Evolutionary conservation across 345 rosid genomes (phyloP), one percentile per base, ranked within the genome.

Genomic region (Boechera stricta): DNA sequence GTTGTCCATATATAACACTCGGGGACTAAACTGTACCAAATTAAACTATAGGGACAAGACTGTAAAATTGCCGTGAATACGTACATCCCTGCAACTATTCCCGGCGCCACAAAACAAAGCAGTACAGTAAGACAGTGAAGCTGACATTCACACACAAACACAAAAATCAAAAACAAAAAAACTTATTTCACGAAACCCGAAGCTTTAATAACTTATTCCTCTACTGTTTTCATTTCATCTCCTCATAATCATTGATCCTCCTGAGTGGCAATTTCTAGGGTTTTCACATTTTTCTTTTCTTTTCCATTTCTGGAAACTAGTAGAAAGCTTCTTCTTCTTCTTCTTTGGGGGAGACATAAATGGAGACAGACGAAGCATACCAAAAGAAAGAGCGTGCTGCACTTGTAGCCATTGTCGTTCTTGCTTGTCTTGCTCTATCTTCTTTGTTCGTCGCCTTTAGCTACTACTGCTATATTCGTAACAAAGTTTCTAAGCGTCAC

Each of bases 401-500:
- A 10, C 82, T 92, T 51, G 91, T 86, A 51, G 85, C 77, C 64
- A 89, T 94, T 67, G 88, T 94, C 38, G 93, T 92, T 62, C 82
- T 88, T n/a, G 92, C 98, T 71, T 88, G 97, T 13, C 77, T 94
- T 33, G 88, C 95, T 36, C 45, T 92, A 10, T 82, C 88, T 55
- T 89, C 97, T 26, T 68, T 94, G 73, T 85, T 94, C 26, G 89
- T 90, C 7, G 97, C 95, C 12, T 89, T 90, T 80, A 88, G 97
- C 81, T 94, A 94, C 79, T 94, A 92, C 71, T 92, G 98, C 94
- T 94, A 94, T 64, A 85, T 94, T 15, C 90, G 93, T 18, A 87
- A 82, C 87, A 94, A 85, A 84, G 88, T 90, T 71, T 89, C 97
- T 45, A 87, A 84, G 75, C 95, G 84, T 76, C 80, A 67, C 42